Evolutionary conservation across 805 yeast genomes (phyloP), one percentile per base, ranked within the genome.

Genomic region (Spencermartinsiella europaea): DNA sequence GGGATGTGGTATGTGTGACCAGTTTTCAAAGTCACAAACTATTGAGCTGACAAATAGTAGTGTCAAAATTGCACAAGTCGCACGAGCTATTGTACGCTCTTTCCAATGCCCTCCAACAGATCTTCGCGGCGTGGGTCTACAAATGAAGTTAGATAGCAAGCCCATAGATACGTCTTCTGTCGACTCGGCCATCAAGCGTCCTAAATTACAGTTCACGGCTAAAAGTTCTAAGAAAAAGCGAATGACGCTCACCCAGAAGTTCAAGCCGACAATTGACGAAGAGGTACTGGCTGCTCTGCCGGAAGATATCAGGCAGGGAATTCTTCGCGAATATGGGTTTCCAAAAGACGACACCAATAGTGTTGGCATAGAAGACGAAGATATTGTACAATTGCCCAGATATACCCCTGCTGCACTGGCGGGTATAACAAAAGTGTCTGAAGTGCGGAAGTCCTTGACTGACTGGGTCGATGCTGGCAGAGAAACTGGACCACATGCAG

Each of bases 1-100:
- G 58, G 99, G 99, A 0, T 79, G 84, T 79, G 98, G 99, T 0
- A 61, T 61, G 12, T 87, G 96, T 63, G 87, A 81, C 42, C 68
- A 81, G 28, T 65, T 74, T 10, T 77, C 81, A 37, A 80, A 79
- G 53, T 70, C 82, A 8, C 67, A 83, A 2, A 70, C 70, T 28
- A 58, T 91, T 12, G 88, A 89, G 0, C 61, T 76, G 1, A 79
- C 89, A 1, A 70, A 76, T 55, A 82, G 78, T 45, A 53, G 71
- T 55, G 86, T 87, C 0, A 58, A 77, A n/a, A 61, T 87, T 5
- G 75, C 80, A 0, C 71, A 80, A 10, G 86, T 83, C 57, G 58
- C 81, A 34, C 74, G 79, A 53, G 68, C 76, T 10, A 62, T 85
- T 15, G 76, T 76, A 53, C 65, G 86, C 45, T 66, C 73, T 47